A percentile compares a stretch with the other conserved stretches of the same genome.
These are phyloP conservation scores for Rhodamnia argentea DNA, from an alignment of 345 rosid genomes.

Conservation along the genomic window DNA sequence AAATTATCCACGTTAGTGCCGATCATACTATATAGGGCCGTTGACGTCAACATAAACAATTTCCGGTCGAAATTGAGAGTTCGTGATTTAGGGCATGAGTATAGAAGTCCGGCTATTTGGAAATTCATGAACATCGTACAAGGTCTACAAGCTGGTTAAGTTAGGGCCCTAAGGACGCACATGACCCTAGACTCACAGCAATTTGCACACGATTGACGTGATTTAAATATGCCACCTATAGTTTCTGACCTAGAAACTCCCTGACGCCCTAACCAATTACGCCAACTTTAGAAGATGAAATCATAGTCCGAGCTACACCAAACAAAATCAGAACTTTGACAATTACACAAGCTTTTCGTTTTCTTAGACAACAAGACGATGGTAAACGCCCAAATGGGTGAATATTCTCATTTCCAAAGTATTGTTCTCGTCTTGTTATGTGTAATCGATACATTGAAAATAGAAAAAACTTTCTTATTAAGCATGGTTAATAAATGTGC, in stretches of 20 bases:
- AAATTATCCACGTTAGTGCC: too few species aligned
- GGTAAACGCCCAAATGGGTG: background rate
- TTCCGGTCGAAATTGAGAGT: rapidly evolving
- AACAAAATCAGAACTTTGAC: too few species aligned
- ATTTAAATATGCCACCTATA: rapidly evolving
- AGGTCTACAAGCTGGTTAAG: background rate
- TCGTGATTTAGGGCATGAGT: background rate
- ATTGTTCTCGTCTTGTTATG: background rate
- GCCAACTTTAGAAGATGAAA: background rate
- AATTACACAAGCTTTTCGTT: background rate
- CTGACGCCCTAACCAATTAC: background rate
- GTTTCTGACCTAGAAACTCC: rapidly evolving
- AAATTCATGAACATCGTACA: background rate
- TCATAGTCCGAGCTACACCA: too few species aligned
- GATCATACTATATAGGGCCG: rapidly evolving
- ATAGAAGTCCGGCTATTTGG: background rate
- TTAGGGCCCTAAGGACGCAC: rapidly evolving
- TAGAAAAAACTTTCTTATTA: background rate
- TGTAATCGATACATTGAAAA: background rate
- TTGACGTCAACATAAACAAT: background rate
- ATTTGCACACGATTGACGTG: rapidly evolving
- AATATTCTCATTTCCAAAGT: background rate
- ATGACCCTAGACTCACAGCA: background rate
- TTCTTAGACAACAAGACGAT: background rate
- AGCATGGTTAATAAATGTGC: background rate